Conservation (phyloP, 2,329 filamentous ascomycete species). For the Penicillium griseofulvum region DNA sequence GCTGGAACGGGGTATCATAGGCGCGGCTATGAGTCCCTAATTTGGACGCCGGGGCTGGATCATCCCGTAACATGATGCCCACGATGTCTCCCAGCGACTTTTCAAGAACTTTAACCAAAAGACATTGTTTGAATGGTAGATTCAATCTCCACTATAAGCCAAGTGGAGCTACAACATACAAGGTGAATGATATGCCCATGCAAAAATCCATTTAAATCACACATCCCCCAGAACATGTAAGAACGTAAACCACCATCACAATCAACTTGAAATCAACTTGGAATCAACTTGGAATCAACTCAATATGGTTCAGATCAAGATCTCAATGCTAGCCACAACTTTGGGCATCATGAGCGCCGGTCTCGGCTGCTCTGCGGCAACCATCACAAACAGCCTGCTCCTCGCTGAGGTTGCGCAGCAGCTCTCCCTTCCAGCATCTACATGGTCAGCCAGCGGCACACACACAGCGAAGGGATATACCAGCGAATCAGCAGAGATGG, state of each 20-base stretch:
- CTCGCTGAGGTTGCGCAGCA: conserved; percentile 15
- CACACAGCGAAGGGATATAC: conserved; percentile 23
- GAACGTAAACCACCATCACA: neutral
- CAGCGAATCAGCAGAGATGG: conserved; percentile 9
- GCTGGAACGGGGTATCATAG: neutral
- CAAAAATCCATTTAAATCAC: neutral
- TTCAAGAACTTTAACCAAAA: neutral
- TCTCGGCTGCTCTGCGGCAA: conserved; percentile 11
- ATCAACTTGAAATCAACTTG: neutral
- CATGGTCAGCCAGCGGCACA: conserved; percentile 24
- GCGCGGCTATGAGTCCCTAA: neutral
- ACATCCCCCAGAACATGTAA: neutral
- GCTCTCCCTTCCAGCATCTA: conserved; percentile 17
- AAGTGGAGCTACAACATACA: neutral
- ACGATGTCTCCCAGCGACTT: neutral
- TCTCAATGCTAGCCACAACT: conserved; percentile 6
- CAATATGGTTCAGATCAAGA: conserved; percentile 4
- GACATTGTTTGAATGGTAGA: neutral
- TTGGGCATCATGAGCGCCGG: conserved; percentile 10
- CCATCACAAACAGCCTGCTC: conserved; percentile 15
- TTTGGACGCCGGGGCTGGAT: neutral
- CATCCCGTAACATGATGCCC: neutral
- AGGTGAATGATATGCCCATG: neutral
- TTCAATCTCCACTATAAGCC: neutral
- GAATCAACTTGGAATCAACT: neutral